Conservation (phyloP, 805 yeast genomes). For the Metschnikowia dekortorum region DNA sequence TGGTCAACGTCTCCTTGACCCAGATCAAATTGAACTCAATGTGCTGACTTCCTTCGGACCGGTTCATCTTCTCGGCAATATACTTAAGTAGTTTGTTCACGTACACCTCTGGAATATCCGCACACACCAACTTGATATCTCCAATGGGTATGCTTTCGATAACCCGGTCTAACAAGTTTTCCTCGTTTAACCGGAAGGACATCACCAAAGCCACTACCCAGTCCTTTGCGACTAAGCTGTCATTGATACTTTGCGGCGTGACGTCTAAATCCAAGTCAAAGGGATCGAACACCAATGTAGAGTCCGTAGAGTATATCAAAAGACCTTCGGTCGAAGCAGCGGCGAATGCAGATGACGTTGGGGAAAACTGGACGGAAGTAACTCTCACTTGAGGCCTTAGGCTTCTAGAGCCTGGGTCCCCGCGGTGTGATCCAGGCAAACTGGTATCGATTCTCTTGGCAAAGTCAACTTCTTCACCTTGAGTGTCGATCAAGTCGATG, state of each 20-base stretch:
- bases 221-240: slow-evolving; percentile 53
- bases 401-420: slow-evolving; percentile 70
- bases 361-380: slow-evolving; percentile 74
- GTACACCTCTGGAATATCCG: slow-evolving; percentile 75
- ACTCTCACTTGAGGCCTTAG: slow-evolving; percentile 82
- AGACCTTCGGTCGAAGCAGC: slow-evolving; percentile 96
- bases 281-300: slow-evolving; percentile 78
- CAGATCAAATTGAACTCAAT: slow-evolving; percentile 80
- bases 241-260: slow-evolving; percentile 73
- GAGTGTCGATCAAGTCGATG: slow-evolving; percentile 72
- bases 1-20: slow-evolving; percentile 63
- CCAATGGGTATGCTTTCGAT: slow-evolving; percentile 69
- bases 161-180: slow-evolving; percentile 62
- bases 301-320: slow-evolving; percentile 75
- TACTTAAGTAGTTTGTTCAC: slow-evolving; percentile 62
- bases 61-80: slow-evolving; percentile 56
- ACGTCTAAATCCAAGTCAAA: slow-evolving; percentile 90
- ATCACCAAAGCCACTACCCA: slow-evolving; percentile 78
- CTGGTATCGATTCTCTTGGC: slow-evolving; percentile 74
- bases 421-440: slow-evolving; percentile 81
- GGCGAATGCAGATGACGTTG: slow-evolving; percentile 85
- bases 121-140: slow-evolving; percentile 63
- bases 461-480: slow-evolving; percentile 79
- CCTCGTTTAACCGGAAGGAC: slow-evolving; percentile 91
- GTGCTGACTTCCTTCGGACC: slow-evolving; percentile 62